Conservation (phyloP, 768 basidiomycete genomes). For the Cystofilobasidium bisporidii region DNA sequence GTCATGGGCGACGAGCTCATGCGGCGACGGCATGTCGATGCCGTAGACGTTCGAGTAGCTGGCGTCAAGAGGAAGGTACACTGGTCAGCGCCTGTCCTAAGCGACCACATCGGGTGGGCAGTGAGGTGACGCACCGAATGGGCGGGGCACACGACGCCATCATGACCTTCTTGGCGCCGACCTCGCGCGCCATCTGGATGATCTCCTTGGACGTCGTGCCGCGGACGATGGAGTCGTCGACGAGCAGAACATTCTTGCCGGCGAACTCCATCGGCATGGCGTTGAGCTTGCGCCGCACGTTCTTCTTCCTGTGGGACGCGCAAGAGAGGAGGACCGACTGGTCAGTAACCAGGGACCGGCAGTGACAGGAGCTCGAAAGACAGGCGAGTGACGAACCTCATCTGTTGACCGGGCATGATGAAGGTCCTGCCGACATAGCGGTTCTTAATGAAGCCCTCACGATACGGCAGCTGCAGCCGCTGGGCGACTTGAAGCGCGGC, state of each 20-base stretch:
- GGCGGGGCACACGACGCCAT: conserved; percentile 96
- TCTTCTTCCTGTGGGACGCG: conserved; percentile 59
- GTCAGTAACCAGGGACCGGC: background rate
- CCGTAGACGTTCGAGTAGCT: conserved; percentile 94
- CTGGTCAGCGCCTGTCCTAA: too few relatives aligned
- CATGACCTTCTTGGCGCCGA: conserved; percentile 90
- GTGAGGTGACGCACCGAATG: conserved; percentile 71
- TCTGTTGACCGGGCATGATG: conserved; percentile 98
- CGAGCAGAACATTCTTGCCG: conserved; percentile 82
- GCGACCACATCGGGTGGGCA: too few relatives aligned
- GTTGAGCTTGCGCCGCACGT: conserved; percentile 87
- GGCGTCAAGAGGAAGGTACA: too few relatives aligned
- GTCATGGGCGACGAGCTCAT: conserved; percentile 78
- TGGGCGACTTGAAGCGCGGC: conserved; percentile 94
- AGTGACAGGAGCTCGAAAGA: too few relatives aligned
- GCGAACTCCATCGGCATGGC: conserved; percentile 97
- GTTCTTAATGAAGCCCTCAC: conserved; percentile 98
- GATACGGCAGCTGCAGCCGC: conserved; percentile 75
- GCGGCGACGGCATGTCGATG: conserved; percentile 97
- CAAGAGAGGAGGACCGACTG: background rate
- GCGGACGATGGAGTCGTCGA: conserved; percentile 97
- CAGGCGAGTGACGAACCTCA: conserved; percentile 50
- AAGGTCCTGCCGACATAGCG: conserved; percentile 96
- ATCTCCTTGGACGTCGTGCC: conserved; percentile 99
- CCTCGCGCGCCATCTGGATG: conserved; percentile 98